Percentiles rank a stretch among this genome's conserved stretches.
Evolutionary conservation across 345 rosid genomes (phyloP).

Genomic region (Carallia pectinifolia): DNA sequence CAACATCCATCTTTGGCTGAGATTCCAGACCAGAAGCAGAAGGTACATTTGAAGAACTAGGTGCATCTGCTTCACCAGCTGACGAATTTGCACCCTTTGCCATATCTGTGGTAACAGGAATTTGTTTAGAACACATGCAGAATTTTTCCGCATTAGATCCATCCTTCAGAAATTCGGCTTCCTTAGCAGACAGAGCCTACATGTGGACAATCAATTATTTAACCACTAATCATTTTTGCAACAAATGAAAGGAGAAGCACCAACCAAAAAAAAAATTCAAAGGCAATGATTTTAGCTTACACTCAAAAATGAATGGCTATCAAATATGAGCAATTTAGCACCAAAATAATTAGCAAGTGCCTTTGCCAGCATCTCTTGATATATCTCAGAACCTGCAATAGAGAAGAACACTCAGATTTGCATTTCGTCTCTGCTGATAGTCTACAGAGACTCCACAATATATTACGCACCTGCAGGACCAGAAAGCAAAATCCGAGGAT

Average conservation of each 20-base stretch:
- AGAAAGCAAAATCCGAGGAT: slow-evolving; percentile 87
- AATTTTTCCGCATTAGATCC: slow-evolving; percentile 57
- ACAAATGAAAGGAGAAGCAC: slow-evolving; percentile 1
- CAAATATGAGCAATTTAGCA: slow-evolving; percentile 83
- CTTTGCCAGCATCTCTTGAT: slow-evolving; percentile 86
- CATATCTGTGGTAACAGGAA: slow-evolving; percentile 38
- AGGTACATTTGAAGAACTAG: slow-evolving; percentile 51
- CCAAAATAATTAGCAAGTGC: slow-evolving; percentile 80
- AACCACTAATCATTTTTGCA: slow-evolving; percentile 14
- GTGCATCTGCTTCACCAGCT: slow-evolving; percentile 52
- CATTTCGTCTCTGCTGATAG: slow-evolving; percentile 11
- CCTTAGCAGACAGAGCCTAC: slow-evolving; percentile 81
- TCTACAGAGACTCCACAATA: not conserved
- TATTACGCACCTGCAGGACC: slow-evolving; percentile 78
- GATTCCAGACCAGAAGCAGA: slow-evolving; percentile 51
- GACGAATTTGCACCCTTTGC: slow-evolving; percentile 43
- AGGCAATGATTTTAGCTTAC: slow-evolving; percentile 47
- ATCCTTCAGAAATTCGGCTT: slow-evolving; percentile 69
- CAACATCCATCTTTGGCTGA: slow-evolving; percentile 54
- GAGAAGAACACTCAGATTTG: slow-evolving; percentile 6
- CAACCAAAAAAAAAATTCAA: not conserved
- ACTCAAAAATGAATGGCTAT: slow-evolving; percentile 71
- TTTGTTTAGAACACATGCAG: slow-evolving; percentile 47
- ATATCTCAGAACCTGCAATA: slow-evolving; percentile 79
- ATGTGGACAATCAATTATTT: slow-evolving; percentile 24